phyloP scores from a whole-genome alignment of 1,284 basidiomycete species.

The Ceratobasidium sp. region DNA sequence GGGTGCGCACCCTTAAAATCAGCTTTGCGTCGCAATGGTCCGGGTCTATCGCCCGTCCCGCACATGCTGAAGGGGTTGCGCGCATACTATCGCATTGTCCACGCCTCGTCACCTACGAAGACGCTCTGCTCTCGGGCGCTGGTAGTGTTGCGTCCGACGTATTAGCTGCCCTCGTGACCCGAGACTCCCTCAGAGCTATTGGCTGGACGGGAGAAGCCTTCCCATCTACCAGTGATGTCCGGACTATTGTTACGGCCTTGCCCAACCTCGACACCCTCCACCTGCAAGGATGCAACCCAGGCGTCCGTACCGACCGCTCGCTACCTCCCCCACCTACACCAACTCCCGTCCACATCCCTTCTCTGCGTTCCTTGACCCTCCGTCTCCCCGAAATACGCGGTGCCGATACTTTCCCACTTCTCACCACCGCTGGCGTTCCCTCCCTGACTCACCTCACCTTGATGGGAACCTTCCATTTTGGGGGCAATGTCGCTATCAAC shows the following conservation, averaged over 20 bases:
- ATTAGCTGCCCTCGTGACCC: conserved; percentile 6
- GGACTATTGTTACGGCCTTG: neutral
- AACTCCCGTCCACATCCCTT: neutral
- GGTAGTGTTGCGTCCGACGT: neutral
- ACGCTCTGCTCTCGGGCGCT: conserved; percentile 13
- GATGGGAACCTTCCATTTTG: conserved; percentile 25
- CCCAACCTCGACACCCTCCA: conserved; percentile 30
- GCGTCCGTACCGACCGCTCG: neutral
- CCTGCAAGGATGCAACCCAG: conserved; percentile 28
- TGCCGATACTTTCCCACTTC: conserved; percentile 16
- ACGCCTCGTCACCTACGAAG: conserved; percentile 18
- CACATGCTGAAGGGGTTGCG: conserved; percentile 10
- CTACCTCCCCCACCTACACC: conserved; percentile 9
- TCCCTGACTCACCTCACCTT: conserved; percentile 18
- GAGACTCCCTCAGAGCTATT: conserved; percentile 17
- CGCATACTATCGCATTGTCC: conserved; percentile 27
- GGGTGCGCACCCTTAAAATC: conserved; percentile 25
- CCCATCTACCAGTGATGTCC: conserved; percentile 24
- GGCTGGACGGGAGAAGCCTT: conserved; percentile 30
- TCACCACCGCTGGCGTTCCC: conserved; percentile 6
- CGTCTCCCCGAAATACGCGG: conserved; percentile 31
- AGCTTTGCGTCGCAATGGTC: conserved; percentile 25
- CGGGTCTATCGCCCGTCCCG: conserved; percentile 6
- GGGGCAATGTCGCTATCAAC: conserved; percentile 26
- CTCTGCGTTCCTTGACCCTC: conserved; percentile 7